These are phyloP conservation scores for Chalciporus pseudorubinellus DNA, from an alignment of 768 basidiomycete genomes.

Conservation along the genomic window DNA sequence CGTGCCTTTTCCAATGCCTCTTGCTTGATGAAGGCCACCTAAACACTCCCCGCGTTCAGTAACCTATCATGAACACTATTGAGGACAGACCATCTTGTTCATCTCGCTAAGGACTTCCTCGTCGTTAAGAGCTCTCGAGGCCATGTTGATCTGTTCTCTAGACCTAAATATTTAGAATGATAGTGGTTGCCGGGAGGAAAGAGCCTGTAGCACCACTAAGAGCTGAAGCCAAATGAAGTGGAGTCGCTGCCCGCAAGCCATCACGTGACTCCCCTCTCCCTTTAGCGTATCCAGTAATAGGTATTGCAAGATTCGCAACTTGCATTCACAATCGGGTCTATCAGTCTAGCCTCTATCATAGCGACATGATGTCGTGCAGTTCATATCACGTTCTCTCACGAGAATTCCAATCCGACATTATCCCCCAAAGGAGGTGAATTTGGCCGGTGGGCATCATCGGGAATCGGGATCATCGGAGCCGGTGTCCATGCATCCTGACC, in stretches of 20 bases:
- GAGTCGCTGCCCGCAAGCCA: neutral
- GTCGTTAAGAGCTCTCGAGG: conserved; percentile 82
- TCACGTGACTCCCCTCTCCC: neutral
- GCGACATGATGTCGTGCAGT: too few species aligned
- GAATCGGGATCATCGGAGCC: too few species aligned
- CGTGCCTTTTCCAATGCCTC: conserved; percentile 97
- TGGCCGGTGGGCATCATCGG: too few species aligned
- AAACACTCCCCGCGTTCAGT: conserved; percentile 8
- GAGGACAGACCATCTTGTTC: conserved; percentile 89
- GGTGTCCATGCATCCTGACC: too few species aligned
- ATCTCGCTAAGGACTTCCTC: conserved; percentile 95
- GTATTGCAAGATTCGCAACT: too few species aligned
- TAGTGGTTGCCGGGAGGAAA: neutral
- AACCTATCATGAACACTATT: neutral
- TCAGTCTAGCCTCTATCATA: too few species aligned
- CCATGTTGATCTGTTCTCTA: conserved; percentile 42
- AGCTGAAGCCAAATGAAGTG: neutral
- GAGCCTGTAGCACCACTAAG: neutral
- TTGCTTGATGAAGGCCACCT: conserved; percentile 99
- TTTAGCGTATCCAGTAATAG: too few species aligned
- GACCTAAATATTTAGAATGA: neutral
- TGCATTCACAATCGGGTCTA: too few species aligned
- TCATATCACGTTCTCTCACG: too few species aligned
- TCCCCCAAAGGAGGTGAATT: too few species aligned
- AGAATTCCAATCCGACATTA: too few species aligned